Conservation (phyloP, 192 early-diverging fungal genomes). For the Funneliformis geosporum region DNA sequence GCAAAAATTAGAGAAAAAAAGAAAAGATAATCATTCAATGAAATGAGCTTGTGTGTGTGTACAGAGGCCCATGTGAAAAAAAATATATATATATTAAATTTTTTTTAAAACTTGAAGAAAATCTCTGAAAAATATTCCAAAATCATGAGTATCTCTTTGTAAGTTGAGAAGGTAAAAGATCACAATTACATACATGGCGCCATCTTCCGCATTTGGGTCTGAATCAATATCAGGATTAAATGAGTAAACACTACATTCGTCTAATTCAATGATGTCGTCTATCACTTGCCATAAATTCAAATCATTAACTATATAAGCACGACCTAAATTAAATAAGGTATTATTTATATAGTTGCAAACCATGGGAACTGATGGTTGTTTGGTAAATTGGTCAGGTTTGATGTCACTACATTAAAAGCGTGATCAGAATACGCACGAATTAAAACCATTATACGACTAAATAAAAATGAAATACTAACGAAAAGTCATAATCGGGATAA, state of each 20-base stretch:
- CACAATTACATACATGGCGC: conserved; percentile 63
- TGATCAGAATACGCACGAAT: neutral
- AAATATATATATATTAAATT: neutral
- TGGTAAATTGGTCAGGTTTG: conserved; percentile 74
- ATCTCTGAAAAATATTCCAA: conserved; percentile 24
- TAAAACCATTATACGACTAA: neutral
- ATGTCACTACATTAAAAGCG: conserved; percentile 60
- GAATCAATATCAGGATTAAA: conserved; percentile 85
- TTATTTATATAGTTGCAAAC: conserved; percentile 85
- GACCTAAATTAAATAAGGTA: conserved; percentile 82
- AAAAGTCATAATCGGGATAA: conserved; percentile 98
- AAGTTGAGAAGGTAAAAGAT: conserved; percentile 4
- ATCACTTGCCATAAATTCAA: conserved; percentile 84
- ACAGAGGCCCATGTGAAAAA: conserved; percentile 16
- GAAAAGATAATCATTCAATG: neutral
- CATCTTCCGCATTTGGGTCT: conserved; percentile 92
- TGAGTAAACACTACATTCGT: conserved; percentile 88
- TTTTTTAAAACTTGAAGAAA: conserved; percentile 20
- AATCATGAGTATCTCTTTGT: conserved; percentile 3
- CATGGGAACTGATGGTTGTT: conserved; percentile 70
- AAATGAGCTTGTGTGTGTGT: conserved; percentile 14
- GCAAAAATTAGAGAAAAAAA: neutral
- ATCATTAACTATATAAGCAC: conserved; percentile 60
- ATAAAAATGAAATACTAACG: conserved; percentile 47
- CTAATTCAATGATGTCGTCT: conserved; percentile 80